Evolutionary conservation across 768 basidiomycete genomes (phyloP), one percentile per base, ranked within the genome.

Genomic region (Scleroderma bovista): DNA sequence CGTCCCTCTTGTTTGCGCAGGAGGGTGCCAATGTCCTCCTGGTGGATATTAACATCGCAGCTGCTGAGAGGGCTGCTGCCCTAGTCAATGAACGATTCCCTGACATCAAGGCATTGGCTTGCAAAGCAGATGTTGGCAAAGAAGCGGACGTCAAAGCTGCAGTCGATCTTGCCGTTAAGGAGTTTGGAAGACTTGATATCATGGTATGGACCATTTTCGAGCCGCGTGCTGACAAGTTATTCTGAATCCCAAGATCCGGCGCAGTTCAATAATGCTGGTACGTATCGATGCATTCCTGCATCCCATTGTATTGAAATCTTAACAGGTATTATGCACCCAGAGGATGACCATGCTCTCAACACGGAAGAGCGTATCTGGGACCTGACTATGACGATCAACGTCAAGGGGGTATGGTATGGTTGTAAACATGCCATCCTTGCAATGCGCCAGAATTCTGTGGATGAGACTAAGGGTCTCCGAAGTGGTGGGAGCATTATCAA

Each of bases 381-480:
- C 63, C 74, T 92, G 50, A 92, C 89, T 2, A 89, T 89, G 85
- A 79, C 85, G 55, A 83, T 97, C 74, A 98, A 98, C 67, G 81
- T 95, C 62, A 99, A 98, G 71, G 96, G 96, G 46, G 96, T 98
- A 52, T 98, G 95, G 96, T 99, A 87, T 85, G 96, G 96, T 29
- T 94, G 88, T 77, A 98, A 97, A 71, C 86, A 98, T 62, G 96
- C 95, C 6, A 94, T 99, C 63, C 74, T 86, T 46, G 96, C 96
- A 33, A 99, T 99, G 95, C 84, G 91, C 52, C 70, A 90, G 54
- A 99, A 99, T 69, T 80, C 90, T 11, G 80, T 80, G 41, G 93
- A 97, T 51, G 77, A 79, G 52, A 71, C 79, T 53, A 91, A 86
- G 67, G 88, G 89, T 3, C 79, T 98, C 12, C 84, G 79, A 60